phyloP scores from a whole-genome alignment of 169 alveolate genomes.

The Plasmodium chabaudi region DNA sequence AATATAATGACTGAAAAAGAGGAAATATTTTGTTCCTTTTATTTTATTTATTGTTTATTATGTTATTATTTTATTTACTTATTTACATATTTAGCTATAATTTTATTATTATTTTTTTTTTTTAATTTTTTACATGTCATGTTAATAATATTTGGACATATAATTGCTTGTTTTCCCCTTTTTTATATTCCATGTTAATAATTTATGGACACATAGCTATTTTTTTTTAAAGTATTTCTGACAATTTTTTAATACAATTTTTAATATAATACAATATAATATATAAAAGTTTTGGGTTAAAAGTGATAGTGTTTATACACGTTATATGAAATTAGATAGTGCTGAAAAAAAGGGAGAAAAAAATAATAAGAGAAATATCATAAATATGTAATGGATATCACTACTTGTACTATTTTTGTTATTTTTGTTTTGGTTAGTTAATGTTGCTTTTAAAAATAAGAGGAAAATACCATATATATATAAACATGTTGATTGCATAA shows the following conservation, averaged over 20 bases:
- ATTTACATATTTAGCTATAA: too few species aligned
- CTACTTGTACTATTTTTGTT: slow-evolving; percentile 18
- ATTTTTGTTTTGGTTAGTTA: slow-evolving; percentile 56
- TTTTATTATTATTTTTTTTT: background rate
- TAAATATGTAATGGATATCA: slow-evolving; percentile 64
- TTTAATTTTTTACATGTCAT: background rate
- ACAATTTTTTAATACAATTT: too few species aligned
- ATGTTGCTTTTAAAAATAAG: background rate
- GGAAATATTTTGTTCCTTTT: too few species aligned
- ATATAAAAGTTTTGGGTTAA: too few species aligned
- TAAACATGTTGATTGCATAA: background rate
- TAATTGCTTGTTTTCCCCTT: too few species aligned
- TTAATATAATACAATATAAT: too few species aligned
- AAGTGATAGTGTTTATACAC: too few species aligned
- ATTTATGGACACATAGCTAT: background rate
- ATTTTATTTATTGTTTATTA: too few species aligned
- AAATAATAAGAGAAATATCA: slow-evolving; percentile 8
- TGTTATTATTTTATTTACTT: too few species aligned
- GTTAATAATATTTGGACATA: background rate
- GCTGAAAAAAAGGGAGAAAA: slow-evolving; percentile 12
- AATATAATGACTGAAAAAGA: too few species aligned
- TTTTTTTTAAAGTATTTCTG: background rate
- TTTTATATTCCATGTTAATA: slow-evolving; percentile 2
- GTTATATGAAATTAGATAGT: background rate
- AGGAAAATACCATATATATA: background rate